These are phyloP conservation scores for Nepenthes mirabilis DNA, from an alignment of 148 eudicot species.

Conservation along the genomic window DNA sequence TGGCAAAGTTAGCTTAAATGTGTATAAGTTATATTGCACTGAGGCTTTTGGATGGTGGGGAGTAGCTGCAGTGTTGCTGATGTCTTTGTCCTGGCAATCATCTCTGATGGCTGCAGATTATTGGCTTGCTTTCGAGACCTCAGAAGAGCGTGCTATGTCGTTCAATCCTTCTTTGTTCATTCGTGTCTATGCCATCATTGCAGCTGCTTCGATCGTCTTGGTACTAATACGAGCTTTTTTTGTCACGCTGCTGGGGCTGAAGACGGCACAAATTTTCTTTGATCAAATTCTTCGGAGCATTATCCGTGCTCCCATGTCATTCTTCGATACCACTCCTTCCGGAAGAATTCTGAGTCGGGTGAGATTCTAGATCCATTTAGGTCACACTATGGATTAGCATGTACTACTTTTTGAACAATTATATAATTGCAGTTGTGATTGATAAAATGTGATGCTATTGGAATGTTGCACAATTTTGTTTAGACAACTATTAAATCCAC, in stretches of 20 bases:
- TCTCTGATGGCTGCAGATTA: conserved; percentile 72
- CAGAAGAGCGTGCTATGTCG: conserved; percentile 30
- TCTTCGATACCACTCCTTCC: conserved; percentile 95
- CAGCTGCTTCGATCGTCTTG: conserved; percentile 37
- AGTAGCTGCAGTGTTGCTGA: conserved; percentile 22
- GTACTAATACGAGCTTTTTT: conserved; percentile 31
- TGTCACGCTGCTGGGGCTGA: conserved; percentile 50
- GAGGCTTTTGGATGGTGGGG: conserved; percentile 98
- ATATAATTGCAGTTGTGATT: too few species aligned
- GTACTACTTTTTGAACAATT: too few species aligned
- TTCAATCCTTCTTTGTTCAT: conserved; percentile 66
- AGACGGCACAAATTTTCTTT: conserved; percentile 68
- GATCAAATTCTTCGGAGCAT: conserved; percentile 49
- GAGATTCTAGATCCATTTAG: conserved; percentile 8
- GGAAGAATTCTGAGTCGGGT: conserved; percentile 97
- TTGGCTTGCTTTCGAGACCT: conserved; percentile 88
- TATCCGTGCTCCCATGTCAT: conserved; percentile 92
- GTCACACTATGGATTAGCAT: too few species aligned
- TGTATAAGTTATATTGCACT: conserved; percentile 69
- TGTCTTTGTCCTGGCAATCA: conserved; percentile 60
- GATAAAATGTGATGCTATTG: too few species aligned
- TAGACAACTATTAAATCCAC: too few species aligned
- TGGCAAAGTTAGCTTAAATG: conserved; percentile 57
- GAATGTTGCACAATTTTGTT: too few species aligned
- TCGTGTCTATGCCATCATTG: conserved; percentile 46